These are phyloP conservation scores for Beauveria bassiana DNA, from an alignment of 2,329 filamentous ascomycete genomes.

Conservation along the genomic window DNA sequence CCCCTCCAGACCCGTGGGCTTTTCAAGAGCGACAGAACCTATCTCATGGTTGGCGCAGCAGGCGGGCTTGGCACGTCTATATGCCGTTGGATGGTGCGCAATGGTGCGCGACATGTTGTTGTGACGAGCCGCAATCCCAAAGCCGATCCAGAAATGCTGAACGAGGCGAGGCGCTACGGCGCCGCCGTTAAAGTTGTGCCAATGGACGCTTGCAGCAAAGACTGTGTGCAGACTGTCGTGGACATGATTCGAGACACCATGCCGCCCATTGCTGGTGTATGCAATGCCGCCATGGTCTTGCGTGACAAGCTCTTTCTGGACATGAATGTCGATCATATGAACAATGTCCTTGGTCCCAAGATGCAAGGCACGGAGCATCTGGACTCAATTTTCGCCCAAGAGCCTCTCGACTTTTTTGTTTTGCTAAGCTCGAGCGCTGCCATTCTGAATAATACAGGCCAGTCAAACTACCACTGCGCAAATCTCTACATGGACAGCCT, in stretches of 20 bases:
- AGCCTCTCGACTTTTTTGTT: slow-evolving; percentile 28
- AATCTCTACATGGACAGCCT: slow-evolving; percentile 34
- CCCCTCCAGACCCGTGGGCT: background rate
- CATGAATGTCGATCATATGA: slow-evolving; percentile 16
- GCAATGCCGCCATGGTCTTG: slow-evolving; percentile 31
- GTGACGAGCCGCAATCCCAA: slow-evolving; percentile 30
- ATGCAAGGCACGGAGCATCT: slow-evolving; percentile 24
- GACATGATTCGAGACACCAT: slow-evolving; percentile 11
- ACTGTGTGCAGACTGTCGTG: background rate
- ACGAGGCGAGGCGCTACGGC: background rate
- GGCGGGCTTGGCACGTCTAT: slow-evolving; percentile 28
- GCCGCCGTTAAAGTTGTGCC: background rate
- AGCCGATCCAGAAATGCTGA: background rate
- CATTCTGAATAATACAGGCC: slow-evolving; percentile 23
- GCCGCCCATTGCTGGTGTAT: slow-evolving; percentile 29
- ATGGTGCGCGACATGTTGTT: slow-evolving; percentile 27
- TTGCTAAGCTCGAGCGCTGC: slow-evolving; percentile 23
- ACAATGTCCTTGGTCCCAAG: slow-evolving; percentile 24
- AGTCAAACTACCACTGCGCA: slow-evolving; percentile 37
- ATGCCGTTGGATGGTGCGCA: slow-evolving; percentile 27
- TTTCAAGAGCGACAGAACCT: slow-evolving; percentile 20
- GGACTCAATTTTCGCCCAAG: slow-evolving; percentile 21
- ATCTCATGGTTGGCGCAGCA: slow-evolving; percentile 25
- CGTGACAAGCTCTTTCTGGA: slow-evolving; percentile 19
- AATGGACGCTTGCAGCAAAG: background rate